These are phyloP conservation scores for Miscanthus sacchariflorus DNA, from an alignment of 202 grass and related monocot genomes.

Conservation along the genomic window DNA sequence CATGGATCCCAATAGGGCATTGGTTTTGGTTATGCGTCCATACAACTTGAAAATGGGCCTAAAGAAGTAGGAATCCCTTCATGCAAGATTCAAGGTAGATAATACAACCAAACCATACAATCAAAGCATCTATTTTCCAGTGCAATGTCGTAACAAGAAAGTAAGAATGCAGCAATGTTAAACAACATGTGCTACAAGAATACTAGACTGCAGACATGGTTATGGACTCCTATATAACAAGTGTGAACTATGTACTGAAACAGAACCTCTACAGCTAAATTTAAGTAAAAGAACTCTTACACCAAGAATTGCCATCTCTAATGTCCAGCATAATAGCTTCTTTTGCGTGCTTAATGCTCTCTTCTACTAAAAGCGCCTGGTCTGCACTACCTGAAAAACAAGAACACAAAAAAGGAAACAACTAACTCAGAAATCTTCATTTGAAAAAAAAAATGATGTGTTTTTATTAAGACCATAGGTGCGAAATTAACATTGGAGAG, in stretches of 20 bases:
- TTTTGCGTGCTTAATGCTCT: constrained; percentile 96
- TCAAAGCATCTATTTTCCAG: constrained; percentile 11
- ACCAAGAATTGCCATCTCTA: constrained; percentile 98
- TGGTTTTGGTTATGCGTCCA: constrained; percentile 23
- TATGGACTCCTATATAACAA: background rate
- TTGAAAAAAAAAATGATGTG: background rate
- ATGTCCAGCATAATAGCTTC: constrained; percentile 94
- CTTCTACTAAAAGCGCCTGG: constrained; percentile 69
- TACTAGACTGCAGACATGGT: background rate
- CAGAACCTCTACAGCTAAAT: constrained; percentile 19
- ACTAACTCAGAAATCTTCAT: constrained; percentile 17
- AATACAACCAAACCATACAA: constrained; percentile 15
- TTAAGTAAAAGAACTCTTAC: constrained; percentile 66
- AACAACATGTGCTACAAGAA: background rate
- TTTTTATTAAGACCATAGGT: background rate
- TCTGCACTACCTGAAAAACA: constrained; percentile 68
- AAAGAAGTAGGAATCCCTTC: constrained; percentile 15
- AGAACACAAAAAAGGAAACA: background rate
- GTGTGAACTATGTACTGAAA: constrained; percentile 13
- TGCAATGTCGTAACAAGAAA: constrained; percentile 5
- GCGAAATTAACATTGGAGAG: constrained; percentile 1
- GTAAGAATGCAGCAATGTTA: background rate
- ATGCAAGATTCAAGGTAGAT: background rate
- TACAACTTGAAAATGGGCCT: background rate
- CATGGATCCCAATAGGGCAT: background rate